A percentile compares a stretch with the other conserved stretches of the same genome.
phyloP scores from a whole-genome alignment of 1,139 yeast species.

The Suhomyces bokatorum region DNA sequence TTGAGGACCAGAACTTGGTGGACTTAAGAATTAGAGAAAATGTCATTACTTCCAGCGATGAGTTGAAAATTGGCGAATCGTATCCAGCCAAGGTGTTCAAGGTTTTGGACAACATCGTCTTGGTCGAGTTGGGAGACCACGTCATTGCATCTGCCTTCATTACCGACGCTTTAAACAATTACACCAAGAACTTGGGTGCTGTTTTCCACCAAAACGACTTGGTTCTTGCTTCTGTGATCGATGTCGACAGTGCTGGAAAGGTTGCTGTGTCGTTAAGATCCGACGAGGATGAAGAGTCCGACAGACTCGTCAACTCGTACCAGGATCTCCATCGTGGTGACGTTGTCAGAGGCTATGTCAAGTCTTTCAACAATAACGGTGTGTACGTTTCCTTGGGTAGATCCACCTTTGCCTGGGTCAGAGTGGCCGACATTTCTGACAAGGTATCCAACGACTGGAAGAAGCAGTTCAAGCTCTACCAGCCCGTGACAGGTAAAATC shows the following conservation, averaged over 20 bases:
- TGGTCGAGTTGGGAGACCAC: constrained; percentile 65
- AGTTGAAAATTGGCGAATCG: constrained; percentile 56
- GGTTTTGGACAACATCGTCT: constrained; percentile 59
- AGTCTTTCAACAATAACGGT: constrained; percentile 75
- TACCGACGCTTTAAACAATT: constrained; percentile 80
- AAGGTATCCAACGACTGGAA: constrained; percentile 86
- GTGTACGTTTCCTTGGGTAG: constrained; percentile 77
- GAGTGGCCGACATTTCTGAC: constrained; percentile 81
- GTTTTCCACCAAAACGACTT: constrained; percentile 57
- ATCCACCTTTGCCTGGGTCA: constrained; percentile 73
- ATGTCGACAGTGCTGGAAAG: constrained; percentile 58
- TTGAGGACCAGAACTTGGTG: constrained; percentile 52
- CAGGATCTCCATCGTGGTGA: constrained; percentile 69
- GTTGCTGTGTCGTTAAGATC: constrained; percentile 66
- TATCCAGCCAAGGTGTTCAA: constrained; percentile 69
- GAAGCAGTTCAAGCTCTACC: constrained; percentile 66
- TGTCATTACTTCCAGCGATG: constrained; percentile 43
- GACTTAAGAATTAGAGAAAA: constrained; percentile 52
- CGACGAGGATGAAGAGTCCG: constrained; percentile 40
- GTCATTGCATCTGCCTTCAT: constrained; percentile 67
- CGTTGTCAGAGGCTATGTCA: constrained; percentile 76
- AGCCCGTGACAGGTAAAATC: constrained; percentile 76
- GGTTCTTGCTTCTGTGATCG: constrained; percentile 61
- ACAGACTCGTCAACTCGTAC: constrained; percentile 49
- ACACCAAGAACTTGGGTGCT: constrained; percentile 53